Evolutionary conservation across 129 eudicot species (phyloP), one percentile per base, ranked within the genome.

Genomic region (Helianthus tuberosus): DNA sequence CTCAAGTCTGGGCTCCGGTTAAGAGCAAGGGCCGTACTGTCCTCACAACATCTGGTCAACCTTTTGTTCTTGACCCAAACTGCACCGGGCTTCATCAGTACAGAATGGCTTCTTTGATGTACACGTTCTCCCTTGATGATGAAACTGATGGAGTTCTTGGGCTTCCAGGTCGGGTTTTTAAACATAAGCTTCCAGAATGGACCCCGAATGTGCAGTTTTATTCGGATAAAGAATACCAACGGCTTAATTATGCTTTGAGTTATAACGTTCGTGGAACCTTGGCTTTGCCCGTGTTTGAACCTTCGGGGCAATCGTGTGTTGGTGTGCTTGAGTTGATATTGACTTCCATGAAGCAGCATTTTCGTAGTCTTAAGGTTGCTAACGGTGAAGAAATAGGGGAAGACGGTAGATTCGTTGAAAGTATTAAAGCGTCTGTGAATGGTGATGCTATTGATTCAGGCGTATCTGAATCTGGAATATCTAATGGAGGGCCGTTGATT

Each of bases 171-270:
- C 94, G 97, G 60, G 97, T 89, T 41, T 91, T 89, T 59, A 78
- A 86, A 66, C 89, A 85, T 69, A 85, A 85, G 79, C 80, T 91
- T 71, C 99, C 97, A 1, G 99, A 95, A 78, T 95, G 97, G 96
- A 87, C 97, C 38, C 99, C 99, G 3, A 85, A 95, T 79, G 99
- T 95, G 73, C 99, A 91, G 82, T 95, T 83, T 70, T 95, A 91
- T 72, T 86, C 99, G 8, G 86, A 91, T 60, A 87, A 89, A 75
- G 99, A 95, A 71, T 91, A 86, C 68, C 85, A 86, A 20, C 87
- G 96, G 51, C 90, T 86, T 43, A 77, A 82, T 80, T 88, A 95
- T 75, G 97, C 99, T 50, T 73, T 81, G 52, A 87, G 75, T 76
- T 90, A 86, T 81, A 88, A 94, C 74, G 96, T 93, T 70, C 78